phyloP scores from a whole-genome alignment of 352 stramenopile species.

The Pythium vanterpoolii region DNA sequence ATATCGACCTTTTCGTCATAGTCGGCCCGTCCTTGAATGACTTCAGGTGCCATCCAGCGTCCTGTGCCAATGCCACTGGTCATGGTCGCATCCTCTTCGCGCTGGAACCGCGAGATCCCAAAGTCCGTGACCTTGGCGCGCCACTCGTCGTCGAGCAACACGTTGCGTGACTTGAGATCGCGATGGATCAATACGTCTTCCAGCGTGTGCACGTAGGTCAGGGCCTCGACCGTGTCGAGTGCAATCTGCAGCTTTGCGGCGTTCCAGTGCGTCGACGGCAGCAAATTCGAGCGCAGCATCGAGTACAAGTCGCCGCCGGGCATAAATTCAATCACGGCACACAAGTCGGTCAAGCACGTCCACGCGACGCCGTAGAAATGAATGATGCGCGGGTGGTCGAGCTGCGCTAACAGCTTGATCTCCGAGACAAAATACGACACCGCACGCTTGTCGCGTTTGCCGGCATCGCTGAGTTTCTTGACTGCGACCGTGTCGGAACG shows the following conservation, averaged over 20 bases:
- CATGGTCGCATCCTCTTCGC: slow-evolving; percentile 24
- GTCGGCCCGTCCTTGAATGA: slow-evolving; percentile 27
- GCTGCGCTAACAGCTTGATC: slow-evolving; percentile 29
- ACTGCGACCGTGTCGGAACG: slow-evolving; percentile 47
- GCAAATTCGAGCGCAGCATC: slow-evolving; percentile 21
- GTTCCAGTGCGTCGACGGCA: slow-evolving; percentile 19
- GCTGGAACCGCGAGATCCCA: slow-evolving; percentile 27
- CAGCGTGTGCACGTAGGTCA: slow-evolving; percentile 31
- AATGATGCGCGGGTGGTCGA: slow-evolving; percentile 34
- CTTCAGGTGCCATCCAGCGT: slow-evolving; percentile 35
- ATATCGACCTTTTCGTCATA: slow-evolving; percentile 33
- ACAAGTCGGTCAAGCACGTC: slow-evolving; percentile 29
- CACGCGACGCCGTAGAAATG: slow-evolving; percentile 33
- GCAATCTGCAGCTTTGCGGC: slow-evolving; percentile 30
- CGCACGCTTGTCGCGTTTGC: slow-evolving; percentile 13
- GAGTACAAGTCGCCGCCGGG: slow-evolving; percentile 30
- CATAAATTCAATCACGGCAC: slow-evolving; percentile 36
- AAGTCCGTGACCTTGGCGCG: slow-evolving; percentile 36
- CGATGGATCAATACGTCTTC: slow-evolving; percentile 29
- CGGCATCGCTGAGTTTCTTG: slow-evolving; percentile 47
- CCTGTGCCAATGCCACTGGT: slow-evolving; percentile 29
- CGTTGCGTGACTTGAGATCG: slow-evolving; percentile 36
- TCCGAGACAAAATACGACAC: slow-evolving; percentile 22
- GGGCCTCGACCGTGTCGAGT: slow-evolving; percentile 27
- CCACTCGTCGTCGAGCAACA: slow-evolving; percentile 29